Evolutionary conservation across 139 green algal species (phyloP), one percentile per base, ranked within the genome.

Genomic region (Tetraselmis chui): DNA sequence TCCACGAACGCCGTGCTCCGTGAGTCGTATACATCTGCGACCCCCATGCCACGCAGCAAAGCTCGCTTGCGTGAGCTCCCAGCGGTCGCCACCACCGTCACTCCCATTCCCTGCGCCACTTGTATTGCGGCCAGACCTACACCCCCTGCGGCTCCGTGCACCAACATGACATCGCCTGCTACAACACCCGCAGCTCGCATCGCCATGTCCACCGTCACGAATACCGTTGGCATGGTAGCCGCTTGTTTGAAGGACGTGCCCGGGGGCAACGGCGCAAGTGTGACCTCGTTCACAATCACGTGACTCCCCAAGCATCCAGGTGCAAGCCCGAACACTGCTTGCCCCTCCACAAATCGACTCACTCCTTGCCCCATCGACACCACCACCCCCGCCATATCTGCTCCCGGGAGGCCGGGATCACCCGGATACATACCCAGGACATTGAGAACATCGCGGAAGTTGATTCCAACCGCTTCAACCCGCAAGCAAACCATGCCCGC

Each of bases 241-340:
- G 92, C 93, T 75, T 89, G 83, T 84, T 95, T 92, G 84, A 93
- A 94, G 29, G 31, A 86, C 28, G 95, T 27, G 80, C 86, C 85
- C 0, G 83, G 29, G 11, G 93, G 94, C 91, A 96, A 86, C 0
- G 45, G 85, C 5, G 88, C 91, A 0, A 83, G 82, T 22, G 85
- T 89, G 1, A 86, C 89, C 22, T 88, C 29, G 29, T n/a, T 1
- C 2, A 75, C 76, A 2, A 80, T 80, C 1, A 96, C 93, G 58
- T 94, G 87, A 2, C 89, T 92, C 79, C 91, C 94, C 29, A 96
- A 85, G 84, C 87, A 90, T 25, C 93, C 94, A 24, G 77, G 83
- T 0, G 94, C 94, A 30, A 97, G 85, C 28, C 94, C 94, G 89
- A 96, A 96, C 58, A 96, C 94, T 0, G 90, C 77, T 0, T 91